phyloP scores from a whole-genome alignment of 352 stramenopile genomes.

The Phytopythium delawarense region DNA sequence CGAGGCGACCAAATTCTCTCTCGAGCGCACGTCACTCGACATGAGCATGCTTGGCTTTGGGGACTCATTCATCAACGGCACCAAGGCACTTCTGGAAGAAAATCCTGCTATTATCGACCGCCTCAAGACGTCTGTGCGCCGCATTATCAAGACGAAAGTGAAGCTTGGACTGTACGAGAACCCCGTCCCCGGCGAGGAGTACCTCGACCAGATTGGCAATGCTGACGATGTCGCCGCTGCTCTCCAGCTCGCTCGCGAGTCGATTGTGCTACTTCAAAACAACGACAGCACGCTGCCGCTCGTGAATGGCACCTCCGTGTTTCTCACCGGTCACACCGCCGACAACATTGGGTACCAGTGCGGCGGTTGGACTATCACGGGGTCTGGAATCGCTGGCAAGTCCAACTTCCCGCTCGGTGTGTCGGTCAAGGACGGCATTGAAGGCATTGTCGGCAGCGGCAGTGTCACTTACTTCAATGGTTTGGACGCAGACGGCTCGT shows the following conservation, averaged over 20 bases:
- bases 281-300: too few species aligned
- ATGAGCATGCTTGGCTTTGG: constrained; percentile 84
- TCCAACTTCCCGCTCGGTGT: too few species aligned
- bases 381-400: constrained; percentile 33
- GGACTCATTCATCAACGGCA: constrained; percentile 39
- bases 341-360: too few species aligned
- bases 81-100: constrained; percentile 30
- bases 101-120: constrained; percentile 29
- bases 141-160: constrained; percentile 67
- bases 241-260: too few species aligned
- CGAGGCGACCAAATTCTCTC: constrained; percentile 52
- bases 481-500: too few species aligned
- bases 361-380: too few species aligned
- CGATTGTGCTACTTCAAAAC: too few species aligned
- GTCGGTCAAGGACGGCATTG: constrained; percentile 7
- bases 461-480: too few species aligned
- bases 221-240: too few species aligned
- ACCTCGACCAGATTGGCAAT: constrained; percentile 30
- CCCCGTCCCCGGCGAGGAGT: constrained; percentile 37
- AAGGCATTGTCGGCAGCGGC: too few species aligned
- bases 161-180: constrained; percentile 62
- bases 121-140: constrained; percentile 44
- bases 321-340: too few species aligned
- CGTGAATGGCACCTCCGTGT: too few species aligned
- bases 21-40: constrained; percentile 80